Percentiles rank a stretch among this genome's conserved stretches.
These are phyloP conservation scores for Lentinula edodes DNA, from an alignment of 768 basidiomycete species.

Conservation along the genomic window DNA sequence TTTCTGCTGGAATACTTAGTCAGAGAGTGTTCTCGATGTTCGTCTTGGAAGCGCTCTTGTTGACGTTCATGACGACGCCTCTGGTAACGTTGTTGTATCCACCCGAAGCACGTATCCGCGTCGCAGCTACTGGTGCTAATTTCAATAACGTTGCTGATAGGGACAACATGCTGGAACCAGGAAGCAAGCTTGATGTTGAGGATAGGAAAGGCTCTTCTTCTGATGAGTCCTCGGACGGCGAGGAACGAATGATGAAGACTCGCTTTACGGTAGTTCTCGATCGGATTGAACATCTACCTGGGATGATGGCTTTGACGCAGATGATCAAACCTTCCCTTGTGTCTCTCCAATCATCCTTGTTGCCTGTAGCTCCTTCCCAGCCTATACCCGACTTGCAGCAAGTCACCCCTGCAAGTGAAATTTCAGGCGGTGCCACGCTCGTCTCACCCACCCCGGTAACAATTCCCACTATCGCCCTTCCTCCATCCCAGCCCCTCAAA, in stretches of 20 bases:
- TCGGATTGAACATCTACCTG: conserved; percentile 82
- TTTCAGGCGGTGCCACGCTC: neutral
- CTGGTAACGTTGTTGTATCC: conserved; percentile 66
- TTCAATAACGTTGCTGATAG: conserved; percentile 41
- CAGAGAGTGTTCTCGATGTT: conserved; percentile 91
- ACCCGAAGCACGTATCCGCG: conserved; percentile 48
- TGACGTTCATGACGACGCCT: conserved; percentile 87
- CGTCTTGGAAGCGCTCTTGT: conserved; percentile 73
- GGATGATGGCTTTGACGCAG: conserved; percentile 86
- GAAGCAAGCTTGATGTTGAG: neutral
- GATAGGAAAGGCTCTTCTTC: neutral
- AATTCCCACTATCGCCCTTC: neutral
- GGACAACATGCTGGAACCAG: conserved; percentile 17
- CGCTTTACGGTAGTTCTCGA: conserved; percentile 86
- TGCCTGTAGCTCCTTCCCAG: conserved; percentile 17
- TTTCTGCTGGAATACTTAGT: conserved; percentile 73
- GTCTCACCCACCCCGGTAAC: neutral
- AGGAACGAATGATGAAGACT: conserved; percentile 15
- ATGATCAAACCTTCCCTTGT: conserved; percentile 50
- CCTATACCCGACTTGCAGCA: neutral
- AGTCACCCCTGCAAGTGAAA: conserved; percentile 5
- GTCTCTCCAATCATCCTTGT: neutral
- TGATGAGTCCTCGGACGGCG: neutral
- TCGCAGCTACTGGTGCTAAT: conserved; percentile 37
- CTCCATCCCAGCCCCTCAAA: neutral